Percentiles rank a stretch among this genome's conserved stretches.
These are phyloP conservation scores for Penicillium sp. DNA, from an alignment of 2,329 filamentous ascomycete genomes.

Conservation along the genomic window DNA sequence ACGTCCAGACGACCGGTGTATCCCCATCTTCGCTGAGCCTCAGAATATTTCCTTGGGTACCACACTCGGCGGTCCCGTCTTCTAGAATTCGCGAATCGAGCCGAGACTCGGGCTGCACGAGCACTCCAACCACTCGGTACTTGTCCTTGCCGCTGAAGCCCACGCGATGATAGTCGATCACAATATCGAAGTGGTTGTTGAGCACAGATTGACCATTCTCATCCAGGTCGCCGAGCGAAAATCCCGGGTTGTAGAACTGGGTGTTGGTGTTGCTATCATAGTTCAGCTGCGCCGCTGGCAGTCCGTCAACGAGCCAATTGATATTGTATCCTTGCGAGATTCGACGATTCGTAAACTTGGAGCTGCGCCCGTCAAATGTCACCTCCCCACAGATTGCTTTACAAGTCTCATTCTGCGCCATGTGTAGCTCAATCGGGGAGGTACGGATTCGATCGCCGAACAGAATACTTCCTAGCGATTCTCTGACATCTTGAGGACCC, in stretches of 20 bases:
- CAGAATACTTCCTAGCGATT: slow-evolving; percentile 91
- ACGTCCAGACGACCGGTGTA: slow-evolving; percentile 79
- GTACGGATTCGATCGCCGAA: slow-evolving; percentile 97
- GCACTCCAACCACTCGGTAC: slow-evolving; percentile 86
- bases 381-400: slow-evolving; percentile 72
- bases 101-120: slow-evolving; percentile 78
- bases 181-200: slow-evolving; percentile 96
- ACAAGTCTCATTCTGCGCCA: slow-evolving; percentile 86
- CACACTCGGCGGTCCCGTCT: slow-evolving; percentile 63
- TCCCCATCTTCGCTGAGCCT: slow-evolving; percentile 64
- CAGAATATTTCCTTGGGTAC: slow-evolving; percentile 58
- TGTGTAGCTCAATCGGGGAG: slow-evolving; percentile 87
- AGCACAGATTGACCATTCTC: slow-evolving; percentile 62
- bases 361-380: slow-evolving; percentile 65
- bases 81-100: slow-evolving; percentile 56
- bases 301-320: slow-evolving; percentile 93
- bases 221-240: slow-evolving; percentile 67
- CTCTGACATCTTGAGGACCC: slow-evolving; percentile 76
- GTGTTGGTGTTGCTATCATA: slow-evolving; percentile 73
- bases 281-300: slow-evolving; percentile 85
- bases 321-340: slow-evolving; percentile 87
- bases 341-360: slow-evolving; percentile 77
- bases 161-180: slow-evolving; percentile 88
- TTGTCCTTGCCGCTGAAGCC: slow-evolving; percentile 57
- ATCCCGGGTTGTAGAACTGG: slow-evolving; percentile 88